These are phyloP conservation scores for Candida gigantensis DNA, from an alignment of 1,139 yeast genomes.

Conservation along the genomic window DNA sequence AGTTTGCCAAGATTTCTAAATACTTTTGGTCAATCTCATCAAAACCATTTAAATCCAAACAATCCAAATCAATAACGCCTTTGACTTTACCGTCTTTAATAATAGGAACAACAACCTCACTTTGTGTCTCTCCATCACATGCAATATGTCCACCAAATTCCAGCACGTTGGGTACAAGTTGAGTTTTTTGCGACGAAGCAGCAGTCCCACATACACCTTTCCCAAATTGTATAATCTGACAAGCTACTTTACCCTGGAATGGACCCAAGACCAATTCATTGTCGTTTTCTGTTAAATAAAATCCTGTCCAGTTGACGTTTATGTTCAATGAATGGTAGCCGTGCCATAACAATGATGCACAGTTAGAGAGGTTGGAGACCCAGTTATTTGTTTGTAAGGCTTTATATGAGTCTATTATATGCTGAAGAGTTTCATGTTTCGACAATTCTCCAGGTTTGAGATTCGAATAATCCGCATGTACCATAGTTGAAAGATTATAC, in stretches of 20 bases:
- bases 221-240: conserved; percentile 78
- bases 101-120: conserved; percentile 92
- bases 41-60: conserved; percentile 65
- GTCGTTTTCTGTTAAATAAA: conserved; percentile 53
- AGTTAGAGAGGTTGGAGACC: conserved; percentile 87
- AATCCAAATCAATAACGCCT: conserved; percentile 89
- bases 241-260: conserved; percentile 95
- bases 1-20: conserved; percentile 59
- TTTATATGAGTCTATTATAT: conserved; percentile 58
- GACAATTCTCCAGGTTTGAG: conserved; percentile 32
- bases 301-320: conserved; percentile 90
- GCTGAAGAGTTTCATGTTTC: conserved; percentile 61
- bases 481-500: conserved; percentile 1
- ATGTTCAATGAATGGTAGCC: conserved; percentile 65
- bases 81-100: conserved; percentile 42
- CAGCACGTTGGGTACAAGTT: conserved; percentile 75
- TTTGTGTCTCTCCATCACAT: conserved; percentile 91
- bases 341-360: conserved; percentile 85
- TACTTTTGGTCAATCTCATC: conserved; percentile 57
- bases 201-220: conserved; percentile 93
- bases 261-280: conserved; percentile 77
- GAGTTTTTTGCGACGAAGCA: conserved; percentile 58
- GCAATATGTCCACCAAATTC: conserved; percentile 92
- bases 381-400: conserved; percentile 77
- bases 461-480: conserved; percentile 70